These are phyloP conservation scores for Pichia sporocuriosa DNA, from an alignment of 805 yeast species.

Conservation along the genomic window DNA sequence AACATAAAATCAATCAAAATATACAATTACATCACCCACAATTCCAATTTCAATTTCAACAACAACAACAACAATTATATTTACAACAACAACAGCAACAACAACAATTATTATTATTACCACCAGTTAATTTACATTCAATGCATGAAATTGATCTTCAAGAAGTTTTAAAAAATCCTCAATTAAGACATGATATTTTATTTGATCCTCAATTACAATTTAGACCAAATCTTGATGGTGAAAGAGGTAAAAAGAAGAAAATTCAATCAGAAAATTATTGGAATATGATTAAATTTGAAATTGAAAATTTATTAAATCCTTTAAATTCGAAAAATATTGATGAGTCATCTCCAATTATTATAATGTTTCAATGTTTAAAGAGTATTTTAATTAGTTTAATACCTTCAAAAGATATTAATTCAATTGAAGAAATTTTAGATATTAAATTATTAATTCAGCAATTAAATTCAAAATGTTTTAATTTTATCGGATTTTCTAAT, in stretches of 20 bases:
- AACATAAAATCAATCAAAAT: neutral
- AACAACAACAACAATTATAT: neutral
- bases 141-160: conserved; percentile 81
- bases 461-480: conserved; percentile 60
- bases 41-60: conserved; percentile 1
- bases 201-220: conserved; percentile 91
- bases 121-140: conserved; percentile 78
- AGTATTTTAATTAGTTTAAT: conserved; percentile 69
- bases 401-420: conserved; percentile 66
- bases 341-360: conserved; percentile 40
- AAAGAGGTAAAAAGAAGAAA: conserved; percentile 76
- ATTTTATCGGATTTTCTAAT: conserved; percentile 59
- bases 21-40: conserved; percentile 2
- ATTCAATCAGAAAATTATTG: conserved; percentile 75
- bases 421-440: conserved; percentile 69
- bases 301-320: conserved; percentile 32
- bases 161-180: conserved; percentile 87
- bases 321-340: conserved; percentile 13
- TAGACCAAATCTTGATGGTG: conserved; percentile 87
- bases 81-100: conserved; percentile 2
- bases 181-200: conserved; percentile 83
- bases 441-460: conserved; percentile 72
- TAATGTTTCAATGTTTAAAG: conserved; percentile 68
- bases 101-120: conserved; percentile 32
- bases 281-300: conserved; percentile 68